Percentiles rank a stretch among this genome's conserved stretches.
These are phyloP conservation scores for Pisolithus orientalis DNA, from an alignment of 768 basidiomycete genomes.

Conservation along the genomic window DNA sequence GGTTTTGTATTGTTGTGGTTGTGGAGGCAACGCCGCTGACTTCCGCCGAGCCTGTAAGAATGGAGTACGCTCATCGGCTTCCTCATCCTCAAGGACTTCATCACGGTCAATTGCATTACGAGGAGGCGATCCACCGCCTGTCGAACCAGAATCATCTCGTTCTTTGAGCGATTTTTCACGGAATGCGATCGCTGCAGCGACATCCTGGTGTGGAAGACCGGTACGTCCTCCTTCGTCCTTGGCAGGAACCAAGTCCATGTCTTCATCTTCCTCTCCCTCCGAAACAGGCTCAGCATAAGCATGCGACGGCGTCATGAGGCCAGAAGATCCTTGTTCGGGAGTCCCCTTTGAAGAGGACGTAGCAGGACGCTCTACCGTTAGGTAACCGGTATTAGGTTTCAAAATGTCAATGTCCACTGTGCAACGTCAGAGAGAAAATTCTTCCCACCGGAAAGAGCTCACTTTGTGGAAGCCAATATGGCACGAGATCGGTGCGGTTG, in stretches of 20 bases:
- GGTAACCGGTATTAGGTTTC: constrained; percentile 80
- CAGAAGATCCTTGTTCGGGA: constrained; percentile 39
- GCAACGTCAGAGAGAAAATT: neutral
- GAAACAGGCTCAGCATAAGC: constrained; percentile 85
- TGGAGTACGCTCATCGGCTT: constrained; percentile 32
- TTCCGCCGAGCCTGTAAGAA: constrained; percentile 26
- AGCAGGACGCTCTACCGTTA: constrained; percentile 72
- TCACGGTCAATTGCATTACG: constrained; percentile 14
- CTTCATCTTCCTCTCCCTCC: constrained; percentile 92
- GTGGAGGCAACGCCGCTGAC: constrained; percentile 14
- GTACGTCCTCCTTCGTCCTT: constrained; percentile 78
- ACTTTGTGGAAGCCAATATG: constrained; percentile 99
- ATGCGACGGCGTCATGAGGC: constrained; percentile 34
- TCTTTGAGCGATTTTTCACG: constrained; percentile 76
- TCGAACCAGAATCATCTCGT: constrained; percentile 13
- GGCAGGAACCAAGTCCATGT: constrained; percentile 57
- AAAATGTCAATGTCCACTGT: constrained; percentile 93
- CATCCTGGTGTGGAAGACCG: constrained; percentile 65
- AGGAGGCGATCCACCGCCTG: constrained; percentile 5
- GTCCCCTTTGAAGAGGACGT: constrained; percentile 38
- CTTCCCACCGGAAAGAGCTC: constrained; percentile 11
- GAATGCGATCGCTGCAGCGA: constrained; percentile 80
- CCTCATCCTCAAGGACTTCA: constrained; percentile 24
- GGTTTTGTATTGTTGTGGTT: constrained; percentile 19
- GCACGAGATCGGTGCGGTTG: constrained; percentile 89